A percentile compares a stretch with the other conserved stretches of the same genome.
phyloP scores from a whole-genome alignment of 306 rosid genomes.

The Acacia melanoxylon region DNA sequence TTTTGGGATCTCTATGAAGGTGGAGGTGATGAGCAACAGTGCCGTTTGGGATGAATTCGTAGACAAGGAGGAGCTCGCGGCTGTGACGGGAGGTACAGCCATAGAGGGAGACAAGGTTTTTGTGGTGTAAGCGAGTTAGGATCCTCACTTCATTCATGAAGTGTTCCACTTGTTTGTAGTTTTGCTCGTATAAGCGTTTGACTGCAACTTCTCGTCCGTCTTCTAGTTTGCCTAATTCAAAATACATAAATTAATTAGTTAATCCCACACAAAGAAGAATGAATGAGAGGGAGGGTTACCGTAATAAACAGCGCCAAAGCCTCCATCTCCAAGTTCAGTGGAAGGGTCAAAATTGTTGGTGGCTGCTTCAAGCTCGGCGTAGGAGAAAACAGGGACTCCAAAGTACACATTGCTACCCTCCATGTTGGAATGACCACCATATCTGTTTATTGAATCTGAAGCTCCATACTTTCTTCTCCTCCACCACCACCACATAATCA shows the following conservation, averaged over 20 bases:
- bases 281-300: conserved; percentile 23
- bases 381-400: conserved; percentile 42
- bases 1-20: not conserved
- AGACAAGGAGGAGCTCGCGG: not conserved
- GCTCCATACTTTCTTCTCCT: conserved; percentile 2
- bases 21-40: not conserved
- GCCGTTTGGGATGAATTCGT: conserved; percentile 2
- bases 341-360: conserved; percentile 57
- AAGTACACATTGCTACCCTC: conserved; percentile 31
- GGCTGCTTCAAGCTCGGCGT: conserved; percentile 54
- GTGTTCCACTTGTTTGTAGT: conserved; percentile 42
- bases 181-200: conserved; percentile 52
- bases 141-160: conserved; percentile 58
- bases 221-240: conserved; percentile 42
- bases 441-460: conserved; percentile 8
- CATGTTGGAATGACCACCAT: not conserved
- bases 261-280: too few species aligned
- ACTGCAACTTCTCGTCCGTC: conserved; percentile 72
- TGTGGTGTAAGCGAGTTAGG: conserved; percentile 31
- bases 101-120: conserved; percentile 6
- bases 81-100: conserved; percentile 11
- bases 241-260: not conserved
- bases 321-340: conserved; percentile 62
- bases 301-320: conserved; percentile 49
- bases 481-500: not conserved